phyloP scores from a whole-genome alignment of 345 rosid species.

The Salix caprea region DNA sequence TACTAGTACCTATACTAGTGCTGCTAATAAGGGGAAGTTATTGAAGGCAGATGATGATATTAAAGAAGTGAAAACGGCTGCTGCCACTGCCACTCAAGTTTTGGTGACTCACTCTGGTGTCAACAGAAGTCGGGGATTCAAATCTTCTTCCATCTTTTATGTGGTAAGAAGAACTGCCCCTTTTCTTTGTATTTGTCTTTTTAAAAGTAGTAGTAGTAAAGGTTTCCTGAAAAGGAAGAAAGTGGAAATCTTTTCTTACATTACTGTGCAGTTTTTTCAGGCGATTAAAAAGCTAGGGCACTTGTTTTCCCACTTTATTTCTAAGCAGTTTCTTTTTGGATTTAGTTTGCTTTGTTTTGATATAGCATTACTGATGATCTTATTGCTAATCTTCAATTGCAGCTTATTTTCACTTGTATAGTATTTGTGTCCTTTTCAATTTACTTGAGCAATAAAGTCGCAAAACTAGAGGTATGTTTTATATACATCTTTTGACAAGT shows the following conservation, averaged over 20 bases:
- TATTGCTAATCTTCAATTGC: slow-evolving; percentile 31
- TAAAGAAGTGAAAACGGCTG: slow-evolving; percentile 16
- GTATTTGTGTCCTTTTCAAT: slow-evolving; percentile 43
- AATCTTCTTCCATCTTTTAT: slow-evolving; percentile 25
- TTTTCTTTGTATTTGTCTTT: not conserved
- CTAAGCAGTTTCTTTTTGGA: not conserved
- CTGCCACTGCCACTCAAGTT: slow-evolving; percentile 32
- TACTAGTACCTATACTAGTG: not conserved
- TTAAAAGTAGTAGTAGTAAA: not conserved
- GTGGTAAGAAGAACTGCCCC: slow-evolving; percentile 26
- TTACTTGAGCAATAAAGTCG: slow-evolving; percentile 45
- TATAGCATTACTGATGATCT: not conserved
- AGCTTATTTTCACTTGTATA: slow-evolving; percentile 53
- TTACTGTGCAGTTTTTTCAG: not conserved
- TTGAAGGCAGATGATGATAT: slow-evolving; percentile 5
- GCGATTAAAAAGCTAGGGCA: not conserved
- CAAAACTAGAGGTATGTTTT: slow-evolving; percentile 56
- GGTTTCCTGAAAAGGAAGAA: not conserved
- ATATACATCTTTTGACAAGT: not conserved
- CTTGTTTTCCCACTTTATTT: not conserved
- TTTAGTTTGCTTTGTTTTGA: not conserved
- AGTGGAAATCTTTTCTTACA: not conserved
- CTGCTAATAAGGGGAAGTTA: not conserved
- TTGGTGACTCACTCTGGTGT: slow-evolving; percentile 25
- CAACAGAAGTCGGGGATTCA: slow-evolving; percentile 34